Evolutionary conservation across 768 basidiomycete genomes (phyloP), one percentile per base, ranked within the genome.

Genomic region (Naganishia onofrii): DNA sequence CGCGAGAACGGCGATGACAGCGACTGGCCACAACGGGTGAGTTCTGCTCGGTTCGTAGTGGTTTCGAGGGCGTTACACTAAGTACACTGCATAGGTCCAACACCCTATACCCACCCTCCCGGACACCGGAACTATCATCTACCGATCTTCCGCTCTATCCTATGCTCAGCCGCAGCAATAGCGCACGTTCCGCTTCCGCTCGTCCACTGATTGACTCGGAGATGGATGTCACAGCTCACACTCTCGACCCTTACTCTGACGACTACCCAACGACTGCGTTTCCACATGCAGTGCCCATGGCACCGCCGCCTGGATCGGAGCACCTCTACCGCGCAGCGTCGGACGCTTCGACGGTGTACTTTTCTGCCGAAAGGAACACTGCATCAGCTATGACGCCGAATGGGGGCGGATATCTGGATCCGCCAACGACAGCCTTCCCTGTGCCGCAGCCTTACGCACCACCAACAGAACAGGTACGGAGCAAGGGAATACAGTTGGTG

Each of bases 361-460:
- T 9, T 31, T 6, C 34, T 6, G 38, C 21, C 15, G 2, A 15
- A 42, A 17, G 5, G 42, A 42, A 42, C 15, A 15, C 42, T 42
- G 34, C 28, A 58, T 4, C 57, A 38, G 13, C 32, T 15, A 29
- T n/a, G 42, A 52, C 26, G 44, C 67, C 28, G 42, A 26, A 42
- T 29, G n/a, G 26, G 13, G 34, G 15, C 67, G 67, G 53, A 13
- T 68, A 68, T 23, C 67, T 44, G 12, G 67, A 68, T 57, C 54
- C 55, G 4, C 55, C 54, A n/a, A 36, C 23, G 55, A 38, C 29
- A 19, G 28, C 36, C 13, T 68, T 68, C 44, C 67, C 67, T 13
- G 52, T 57, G 42, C 67, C 67, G 23, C 34, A 57, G 29, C 53
- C 56, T 19, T 58, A 58, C 29, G 34, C n/a, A 36, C 21, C 3